These are phyloP conservation scores for Naganishia albida DNA, from an alignment of 1,284 basidiomycete genomes.

Conservation along the genomic window DNA sequence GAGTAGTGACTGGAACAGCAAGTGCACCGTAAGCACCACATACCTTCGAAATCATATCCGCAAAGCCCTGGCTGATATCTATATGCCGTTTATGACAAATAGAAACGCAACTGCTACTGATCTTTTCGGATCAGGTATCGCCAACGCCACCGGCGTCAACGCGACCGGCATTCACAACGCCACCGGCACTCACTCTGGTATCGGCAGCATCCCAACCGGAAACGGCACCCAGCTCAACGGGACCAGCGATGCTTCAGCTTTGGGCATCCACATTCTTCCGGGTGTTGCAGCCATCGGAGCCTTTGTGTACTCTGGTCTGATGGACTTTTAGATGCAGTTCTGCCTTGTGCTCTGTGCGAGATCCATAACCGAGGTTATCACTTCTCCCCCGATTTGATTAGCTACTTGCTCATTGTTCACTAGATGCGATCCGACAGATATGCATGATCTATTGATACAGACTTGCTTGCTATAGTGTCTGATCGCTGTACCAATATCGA, in stretches of 20 bases:
- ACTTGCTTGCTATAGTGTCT: no score
- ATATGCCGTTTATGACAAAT: background rate
- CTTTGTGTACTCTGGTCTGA: slow-evolving; percentile 4
- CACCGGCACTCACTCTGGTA: background rate
- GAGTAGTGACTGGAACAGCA: background rate
- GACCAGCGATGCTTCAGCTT: slow-evolving; percentile 1
- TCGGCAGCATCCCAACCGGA: background rate
- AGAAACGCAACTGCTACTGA: background rate
- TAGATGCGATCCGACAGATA: background rate
- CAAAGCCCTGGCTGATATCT: background rate
- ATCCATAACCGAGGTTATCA: no score
- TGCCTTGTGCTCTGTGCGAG: background rate
- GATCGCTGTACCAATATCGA: background rate
- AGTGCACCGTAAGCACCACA: background rate
- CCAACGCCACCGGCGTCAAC: background rate
- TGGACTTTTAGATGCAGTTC: slow-evolving; percentile 1
- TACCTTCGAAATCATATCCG: background rate
- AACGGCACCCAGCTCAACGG: background rate
- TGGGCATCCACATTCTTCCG: slow-evolving; percentile 9
- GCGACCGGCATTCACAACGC: slow-evolving; percentile 1
- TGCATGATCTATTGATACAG: background rate
- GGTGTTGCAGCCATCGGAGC: slow-evolving; percentile 16
- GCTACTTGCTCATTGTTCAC: background rate
- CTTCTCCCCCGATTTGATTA: no score
- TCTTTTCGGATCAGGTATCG: background rate